Percentiles rank a stretch among this genome's conserved stretches.
phyloP scores from a whole-genome alignment of 768 basidiomycete genomes.

The Boletus reticuloceps region DNA sequence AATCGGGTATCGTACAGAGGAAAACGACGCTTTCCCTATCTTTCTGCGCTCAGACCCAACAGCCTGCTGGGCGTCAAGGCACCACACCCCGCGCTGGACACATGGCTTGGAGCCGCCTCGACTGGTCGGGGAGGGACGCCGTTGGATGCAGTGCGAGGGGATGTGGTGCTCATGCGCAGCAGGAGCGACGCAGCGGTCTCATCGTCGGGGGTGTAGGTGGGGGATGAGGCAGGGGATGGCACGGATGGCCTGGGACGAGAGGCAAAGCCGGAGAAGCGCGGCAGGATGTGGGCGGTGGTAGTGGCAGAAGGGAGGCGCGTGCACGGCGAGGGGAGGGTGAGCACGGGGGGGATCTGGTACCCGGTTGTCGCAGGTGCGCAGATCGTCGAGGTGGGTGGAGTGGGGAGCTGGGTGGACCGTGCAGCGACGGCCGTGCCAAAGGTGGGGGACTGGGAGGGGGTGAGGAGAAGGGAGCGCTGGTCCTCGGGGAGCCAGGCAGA shows the following conservation, averaged over 20 bases:
- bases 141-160: conserved; percentile 6
- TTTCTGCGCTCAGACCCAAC: conserved; percentile 19
- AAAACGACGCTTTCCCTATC: background rate
- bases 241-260: conserved; percentile 17
- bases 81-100: background rate
- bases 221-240: conserved; percentile 19
- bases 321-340: conserved; percentile 39
- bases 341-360: conserved; percentile 37
- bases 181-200: conserved; percentile 67
- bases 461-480: conserved; percentile 32
- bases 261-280: conserved; percentile 22
- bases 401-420: conserved; percentile 41
- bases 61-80: conserved; percentile 29
- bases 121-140: background rate
- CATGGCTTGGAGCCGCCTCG: background rate
- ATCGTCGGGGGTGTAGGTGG: conserved; percentile 51
- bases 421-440: conserved; percentile 30
- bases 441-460: conserved; percentile 33
- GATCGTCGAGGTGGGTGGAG: conserved; percentile 55
- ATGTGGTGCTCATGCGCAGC: conserved; percentile 52
- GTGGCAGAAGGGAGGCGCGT: conserved; percentile 13
- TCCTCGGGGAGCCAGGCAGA: conserved; percentile 61
- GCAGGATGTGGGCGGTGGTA: conserved; percentile 11
- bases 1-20: background rate
- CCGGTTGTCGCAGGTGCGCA: conserved; percentile 40